A percentile compares a stretch with the other conserved stretches of the same genome.
Conservation (phyloP, 2,329 filamentous ascomycete species). For the Byssochlamys sp. region DNA sequence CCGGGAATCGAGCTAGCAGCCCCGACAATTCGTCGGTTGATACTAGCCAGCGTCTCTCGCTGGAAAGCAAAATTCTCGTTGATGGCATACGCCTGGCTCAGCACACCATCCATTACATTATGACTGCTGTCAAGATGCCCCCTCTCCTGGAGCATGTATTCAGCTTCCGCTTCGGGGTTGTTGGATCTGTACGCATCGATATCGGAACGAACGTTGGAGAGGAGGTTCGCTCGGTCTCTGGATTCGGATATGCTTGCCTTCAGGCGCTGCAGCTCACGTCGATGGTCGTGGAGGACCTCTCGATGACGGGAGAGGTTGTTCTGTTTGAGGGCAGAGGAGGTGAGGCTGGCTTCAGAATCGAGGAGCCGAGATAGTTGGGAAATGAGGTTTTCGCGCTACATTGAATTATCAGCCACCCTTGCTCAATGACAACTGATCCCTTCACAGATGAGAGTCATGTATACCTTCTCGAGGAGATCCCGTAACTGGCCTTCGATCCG, state of each 20-base stretch:
- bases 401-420: background rate
- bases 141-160: constrained; percentile 94
- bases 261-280: constrained; percentile 68
- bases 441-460: constrained; percentile 9
- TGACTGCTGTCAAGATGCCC: constrained; percentile 78
- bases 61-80: constrained; percentile 84
- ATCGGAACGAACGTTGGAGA: constrained; percentile 82
- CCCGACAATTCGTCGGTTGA: constrained; percentile 80
- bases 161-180: constrained; percentile 77
- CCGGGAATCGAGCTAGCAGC: constrained; percentile 88
- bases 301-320: constrained; percentile 88
- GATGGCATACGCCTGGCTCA: constrained; percentile 92
- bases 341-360: constrained; percentile 79
- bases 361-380: constrained; percentile 76
- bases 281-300: constrained; percentile 80
- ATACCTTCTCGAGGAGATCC: constrained; percentile 73
- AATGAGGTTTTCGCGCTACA: constrained; percentile 70
- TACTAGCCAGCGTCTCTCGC: constrained; percentile 74
- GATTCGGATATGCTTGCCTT: constrained; percentile 64
- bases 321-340: constrained; percentile 88
- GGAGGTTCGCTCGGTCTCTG: constrained; percentile 78
- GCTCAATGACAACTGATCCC: background rate
- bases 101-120: constrained; percentile 75
- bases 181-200: constrained; percentile 78
- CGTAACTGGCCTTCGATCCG: constrained; percentile 71